A percentile compares a stretch with the other conserved stretches of the same genome.
These are phyloP conservation scores for Aspergillus sp. DNA, from an alignment of 2,329 filamentous ascomycete species.

Conservation along the genomic window DNA sequence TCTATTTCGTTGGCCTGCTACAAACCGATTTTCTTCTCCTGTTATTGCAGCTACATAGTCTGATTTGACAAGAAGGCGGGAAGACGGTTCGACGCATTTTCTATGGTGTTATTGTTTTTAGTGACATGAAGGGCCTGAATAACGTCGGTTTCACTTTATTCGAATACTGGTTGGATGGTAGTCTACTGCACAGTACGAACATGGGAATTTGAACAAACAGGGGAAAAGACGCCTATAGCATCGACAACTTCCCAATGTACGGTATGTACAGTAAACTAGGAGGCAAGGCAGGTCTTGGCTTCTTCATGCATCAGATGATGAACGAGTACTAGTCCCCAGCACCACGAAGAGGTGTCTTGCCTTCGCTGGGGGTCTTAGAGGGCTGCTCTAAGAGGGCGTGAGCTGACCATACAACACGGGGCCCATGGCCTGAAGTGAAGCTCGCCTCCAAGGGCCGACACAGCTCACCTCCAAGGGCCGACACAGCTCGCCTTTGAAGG, in stretches of 20 bases:
- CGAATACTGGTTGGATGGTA: too few relatives aligned
- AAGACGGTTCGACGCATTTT: not conserved
- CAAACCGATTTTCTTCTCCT: not conserved
- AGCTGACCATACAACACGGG: too few relatives aligned
- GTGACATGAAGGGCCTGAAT: not conserved
- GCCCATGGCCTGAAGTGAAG: too few relatives aligned
- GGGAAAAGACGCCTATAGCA: not conserved
- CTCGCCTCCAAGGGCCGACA: too few relatives aligned
- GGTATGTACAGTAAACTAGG: not conserved
- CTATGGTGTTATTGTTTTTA: not conserved
- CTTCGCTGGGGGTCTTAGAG: not conserved
- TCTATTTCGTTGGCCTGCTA: not conserved
- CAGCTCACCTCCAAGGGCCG: too few relatives aligned
- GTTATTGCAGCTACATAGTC: not conserved
- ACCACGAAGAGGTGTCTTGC: not conserved
- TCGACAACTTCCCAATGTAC: not conserved
- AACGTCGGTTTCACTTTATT: not conserved
- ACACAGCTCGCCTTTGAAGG: too few relatives aligned
- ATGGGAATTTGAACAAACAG: not conserved
- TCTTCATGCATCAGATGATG: not conserved
- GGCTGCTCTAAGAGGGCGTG: too few relatives aligned
- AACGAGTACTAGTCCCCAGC: conserved; percentile 1
- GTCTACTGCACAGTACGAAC: not conserved
- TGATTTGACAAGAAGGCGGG: not conserved
- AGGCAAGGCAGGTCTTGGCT: not conserved